Base-by-base conservation (phyloP, 257 asterid genomes). In the Solanum paucissectum region DNA sequence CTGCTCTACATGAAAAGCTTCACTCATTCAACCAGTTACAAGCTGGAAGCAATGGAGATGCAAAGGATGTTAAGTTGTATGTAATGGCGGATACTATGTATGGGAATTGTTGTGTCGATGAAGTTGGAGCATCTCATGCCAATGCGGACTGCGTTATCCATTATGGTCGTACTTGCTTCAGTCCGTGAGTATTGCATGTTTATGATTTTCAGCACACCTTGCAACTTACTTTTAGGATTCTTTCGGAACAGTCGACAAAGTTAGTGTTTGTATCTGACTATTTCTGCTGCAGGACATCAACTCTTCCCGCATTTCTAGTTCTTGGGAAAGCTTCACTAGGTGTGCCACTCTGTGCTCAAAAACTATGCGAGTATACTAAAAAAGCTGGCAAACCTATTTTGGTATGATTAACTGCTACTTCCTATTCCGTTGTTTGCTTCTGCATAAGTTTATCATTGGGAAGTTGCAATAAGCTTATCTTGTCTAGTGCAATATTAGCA, bases 21-120 rank as follows among this genome's bases (percentile, higher is more conserved):
- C 88, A 37, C 66, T 84, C 21, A 1, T 69, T 73, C 4, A 42
- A 32, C n/a, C 84, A 73, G 60, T 86, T 34, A 23, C 85, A 27
- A 73, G 21, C 32, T 85, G 82, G 42, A 52, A 81, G 75, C 34
- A 79, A 82, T 40, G 85, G 69, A 16, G 87, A 82, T 83, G 64
- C 42, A 58, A 88, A 86, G 81, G 89, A 88, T 10, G 95, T 93
- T 52, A 94, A 92, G 92, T 73, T 97, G 92, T 97, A 93, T 34
- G 98, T 97, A 86, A 97, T 97, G 98, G 99, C 98, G 8, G 99
- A 97, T 88, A 97, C 99, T 8, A 92, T 98, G 74, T 97, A 95
- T 60, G 98, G 98, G 10, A 95, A 96, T 92, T 97, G 98, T 90
- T 97, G 99, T 66, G 95, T 95, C 3, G 99, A 97, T 87, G 99